Evolutionary conservation across 345 rosid genomes (phyloP).

Genomic region (Populus euphratica): DNA sequence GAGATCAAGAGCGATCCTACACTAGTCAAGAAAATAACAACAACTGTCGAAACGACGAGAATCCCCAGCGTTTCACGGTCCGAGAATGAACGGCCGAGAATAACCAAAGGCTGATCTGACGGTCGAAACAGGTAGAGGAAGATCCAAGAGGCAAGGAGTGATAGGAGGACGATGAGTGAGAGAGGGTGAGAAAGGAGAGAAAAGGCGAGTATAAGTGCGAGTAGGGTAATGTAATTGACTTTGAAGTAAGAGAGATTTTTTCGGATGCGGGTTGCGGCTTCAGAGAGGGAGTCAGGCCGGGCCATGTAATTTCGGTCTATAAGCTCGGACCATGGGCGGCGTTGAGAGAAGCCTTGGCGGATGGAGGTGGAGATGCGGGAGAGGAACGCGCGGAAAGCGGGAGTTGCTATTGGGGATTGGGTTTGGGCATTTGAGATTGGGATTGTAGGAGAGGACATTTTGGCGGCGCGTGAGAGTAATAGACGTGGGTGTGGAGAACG

Average conservation of each 20-base stretch:
- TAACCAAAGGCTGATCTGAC: slow-evolving; percentile 66
- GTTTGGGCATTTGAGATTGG: slow-evolving; percentile 47
- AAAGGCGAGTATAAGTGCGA: slow-evolving; percentile 57
- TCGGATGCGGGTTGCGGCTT: slow-evolving; percentile 70
- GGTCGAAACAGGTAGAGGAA: slow-evolving; percentile 69
- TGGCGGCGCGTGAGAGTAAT: slow-evolving; percentile 24
- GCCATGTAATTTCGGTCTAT: slow-evolving; percentile 57
- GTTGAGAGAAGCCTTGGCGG: slow-evolving; percentile 69
- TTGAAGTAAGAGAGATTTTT: slow-evolving; percentile 61
- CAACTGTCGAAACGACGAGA: slow-evolving; percentile 48
- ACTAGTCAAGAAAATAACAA: slow-evolving; percentile 72
- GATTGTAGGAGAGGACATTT: slow-evolving; percentile 55
- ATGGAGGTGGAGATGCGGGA: slow-evolving; percentile 63
- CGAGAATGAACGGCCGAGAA: slow-evolving; percentile 68
- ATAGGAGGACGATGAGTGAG: slow-evolving; percentile 65
- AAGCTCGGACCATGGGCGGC: slow-evolving; percentile 80
- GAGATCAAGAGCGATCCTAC: slow-evolving; percentile 73
- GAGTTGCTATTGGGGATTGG: slow-evolving; percentile 66
- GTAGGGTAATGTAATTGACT: slow-evolving; percentile 61
- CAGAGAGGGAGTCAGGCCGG: slow-evolving; percentile 58
- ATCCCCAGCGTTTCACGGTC: slow-evolving; percentile 67
- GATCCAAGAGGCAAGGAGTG: slow-evolving; percentile 60
- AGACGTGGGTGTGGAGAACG: slow-evolving; percentile 5
- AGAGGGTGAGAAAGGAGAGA: slow-evolving; percentile 72
- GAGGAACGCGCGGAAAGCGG: slow-evolving; percentile 67